Evolutionary conservation across 1,284 basidiomycete species (phyloP), one percentile per base, ranked within the genome.

Genomic region (Microbotryum silenes-acaulis): DNA sequence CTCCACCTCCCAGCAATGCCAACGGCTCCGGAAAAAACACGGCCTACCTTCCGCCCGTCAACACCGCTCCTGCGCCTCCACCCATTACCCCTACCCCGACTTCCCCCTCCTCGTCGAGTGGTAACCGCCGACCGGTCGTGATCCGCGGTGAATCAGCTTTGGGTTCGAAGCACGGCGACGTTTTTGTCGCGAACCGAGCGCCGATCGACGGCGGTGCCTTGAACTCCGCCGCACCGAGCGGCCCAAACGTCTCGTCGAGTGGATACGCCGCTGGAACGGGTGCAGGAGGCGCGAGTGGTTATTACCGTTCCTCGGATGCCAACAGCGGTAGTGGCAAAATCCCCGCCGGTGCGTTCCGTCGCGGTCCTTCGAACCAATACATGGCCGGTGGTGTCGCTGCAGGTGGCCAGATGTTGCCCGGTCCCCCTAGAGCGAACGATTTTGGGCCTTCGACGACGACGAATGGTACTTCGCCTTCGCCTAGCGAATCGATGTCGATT

Each of bases 151-250:
- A 60, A 0, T 51, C 57, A 16, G 57, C 58, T 21, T 60, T 68
- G 44, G 67, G 67, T 0, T 57, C 56, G 31, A 68, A 63, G 52
- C 49, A 68, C 57, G 67, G 67, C 46, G 67, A 68, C 53, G 23
- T 68, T 9, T 52, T 46, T 46, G 62, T 64, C 16, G 42, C 59
- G 2, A 29, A 49, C 6, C 51, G 51, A 53, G 51, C 51, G 2
- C 25, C 51, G n/a, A 44, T 51, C 37, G 25, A 31, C 37, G 51
- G 47, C 25, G 21, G 6, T 55, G 18, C 50, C 48, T 20, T 51
- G 23, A 18, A 48, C 29, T 5, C 59, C 55, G 16, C 25, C 49
- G 8, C 51, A 54, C n/a, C 51, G 57, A 4, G 20, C 47, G 23
- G 9, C 12, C 20, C 10, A 9, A 48, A n/a, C 44, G 51, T 44